Percentiles rank a stretch among this genome's conserved stretches.
These are phyloP conservation scores for Salix udensis DNA, from an alignment of 345 rosid genomes.

Conservation along the genomic window DNA sequence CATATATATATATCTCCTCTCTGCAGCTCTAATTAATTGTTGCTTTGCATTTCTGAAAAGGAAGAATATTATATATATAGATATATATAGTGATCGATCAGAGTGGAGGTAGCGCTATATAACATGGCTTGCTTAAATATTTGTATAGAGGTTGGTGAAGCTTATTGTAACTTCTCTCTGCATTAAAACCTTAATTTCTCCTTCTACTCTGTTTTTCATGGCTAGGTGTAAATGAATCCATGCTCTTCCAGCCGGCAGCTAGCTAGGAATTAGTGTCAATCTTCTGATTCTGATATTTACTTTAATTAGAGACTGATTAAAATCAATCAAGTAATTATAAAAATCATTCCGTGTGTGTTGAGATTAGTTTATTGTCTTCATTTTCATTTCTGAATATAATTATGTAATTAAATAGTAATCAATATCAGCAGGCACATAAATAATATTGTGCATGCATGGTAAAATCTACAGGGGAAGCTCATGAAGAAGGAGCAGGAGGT, in stretches of 20 bases:
- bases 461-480: neutral
- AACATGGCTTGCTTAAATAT: slow-evolving; percentile 30
- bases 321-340: no score
- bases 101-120: neutral
- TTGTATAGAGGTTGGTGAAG: slow-evolving; percentile 32
- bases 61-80: no score
- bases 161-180: neutral
- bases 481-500: neutral
- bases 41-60: neutral
- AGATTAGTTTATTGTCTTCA: no score
- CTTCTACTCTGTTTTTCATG: neutral
- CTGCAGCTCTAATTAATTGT: neutral
- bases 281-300: neutral
- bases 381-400: no score
- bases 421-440: no score
- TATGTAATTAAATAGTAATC: neutral
- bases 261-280: no score
- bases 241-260: no score
- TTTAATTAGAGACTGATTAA: no score
- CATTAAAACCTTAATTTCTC: neutral
- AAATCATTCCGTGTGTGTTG: no score
- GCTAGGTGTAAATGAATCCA: neutral
- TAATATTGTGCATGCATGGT: neutral
- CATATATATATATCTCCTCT: no score
- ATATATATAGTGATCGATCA: neutral